phyloP scores from a whole-genome alignment of 2,329 filamentous ascomycete species.

The Remersonia thermophila region DNA sequence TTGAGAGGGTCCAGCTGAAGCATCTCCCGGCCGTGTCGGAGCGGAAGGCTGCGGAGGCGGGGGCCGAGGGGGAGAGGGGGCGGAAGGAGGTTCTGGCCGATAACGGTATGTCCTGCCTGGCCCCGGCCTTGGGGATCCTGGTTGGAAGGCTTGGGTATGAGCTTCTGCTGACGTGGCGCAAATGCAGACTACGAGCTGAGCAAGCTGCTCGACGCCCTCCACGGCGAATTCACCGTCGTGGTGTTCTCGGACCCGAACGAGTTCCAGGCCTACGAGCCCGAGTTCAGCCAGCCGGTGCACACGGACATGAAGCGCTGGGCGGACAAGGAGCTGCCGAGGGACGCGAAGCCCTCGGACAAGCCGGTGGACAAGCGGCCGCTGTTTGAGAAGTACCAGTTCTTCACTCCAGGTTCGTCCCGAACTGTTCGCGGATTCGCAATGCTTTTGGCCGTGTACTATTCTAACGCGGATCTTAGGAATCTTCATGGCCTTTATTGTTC shows the following conservation, averaged over 20 bases:
- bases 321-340: conserved; percentile 17
- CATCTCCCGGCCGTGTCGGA: conserved; percentile 24
- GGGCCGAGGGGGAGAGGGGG: conserved; percentile 35
- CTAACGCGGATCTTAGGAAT: conserved; percentile 45
- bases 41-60: conserved; percentile 26
- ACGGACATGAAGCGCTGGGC: conserved; percentile 60
- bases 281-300: conserved; percentile 51
- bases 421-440: too few species aligned
- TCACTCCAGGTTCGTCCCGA: conserved; percentile 62
- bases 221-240: conserved; percentile 57
- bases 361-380: conserved; percentile 36
- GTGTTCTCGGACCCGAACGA: conserved; percentile 54
- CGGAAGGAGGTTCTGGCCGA: conserved; percentile 27
- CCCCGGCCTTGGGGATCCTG: neutral
- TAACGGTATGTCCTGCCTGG: conserved; percentile 30
- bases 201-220: conserved; percentile 30
- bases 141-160: too few species aligned
- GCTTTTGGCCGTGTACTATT: neutral
- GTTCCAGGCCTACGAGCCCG: conserved; percentile 48
- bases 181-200: conserved; percentile 39
- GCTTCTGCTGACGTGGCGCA: conserved; percentile 9
- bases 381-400: conserved; percentile 91
- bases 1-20: conserved; percentile 30
- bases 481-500: conserved; percentile 71
- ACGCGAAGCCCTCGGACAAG: conserved; percentile 22